Base-by-base conservation (phyloP, 202 grass and related monocot genomes). In the Panicum hallii region DNA sequence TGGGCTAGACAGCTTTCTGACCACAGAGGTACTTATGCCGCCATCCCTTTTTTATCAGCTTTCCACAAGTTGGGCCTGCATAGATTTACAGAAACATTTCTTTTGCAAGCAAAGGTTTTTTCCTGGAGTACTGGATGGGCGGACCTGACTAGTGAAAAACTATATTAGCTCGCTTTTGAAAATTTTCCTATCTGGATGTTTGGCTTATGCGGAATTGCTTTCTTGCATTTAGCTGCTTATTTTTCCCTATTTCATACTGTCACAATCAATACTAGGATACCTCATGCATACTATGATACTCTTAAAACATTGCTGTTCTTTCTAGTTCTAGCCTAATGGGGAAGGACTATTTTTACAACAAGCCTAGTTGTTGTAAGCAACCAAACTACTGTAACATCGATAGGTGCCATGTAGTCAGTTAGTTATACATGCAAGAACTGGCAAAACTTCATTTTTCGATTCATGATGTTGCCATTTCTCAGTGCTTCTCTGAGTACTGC, bases 1-100 rank as follows among this genome's bases (percentile, higher is more conserved):
- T 79, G 92, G 95, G 50, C 71, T 94, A 42, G 92, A 94, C 82
- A 93, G 50, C 87, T 91, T 94, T 71, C 78, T 97, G 69, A 81
- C 89, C 43, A 66, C 87, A 4, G 95, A 97, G 95, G 95, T 94
- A 94, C 28, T 43, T 6, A 79, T 79, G 48, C 58, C 17, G 17
- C 50, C 32, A 77, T 43, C 22, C 32, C 49, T 36, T 76, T 67
- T 78, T 50, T 61, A 9, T 54, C 46, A 88, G 70, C 74, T 83
- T 49, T 77, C 70, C 11, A 48, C 26, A 72, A 55, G 55, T 36
- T 76, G 40, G 14, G 54, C 63, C 26, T 87, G 28, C 36, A 57
- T 34, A 61, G 23, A 79, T 87, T 84, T 75, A 26, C 41, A 45
- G 30, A 43, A 79, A 60, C 17, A 26, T 40, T 67, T 56, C 9